A percentile compares a stretch with the other conserved stretches of the same genome.
phyloP scores from a whole-genome alignment of 2,329 filamentous ascomycete species.

The Pseudogymnoascus sp. region DNA sequence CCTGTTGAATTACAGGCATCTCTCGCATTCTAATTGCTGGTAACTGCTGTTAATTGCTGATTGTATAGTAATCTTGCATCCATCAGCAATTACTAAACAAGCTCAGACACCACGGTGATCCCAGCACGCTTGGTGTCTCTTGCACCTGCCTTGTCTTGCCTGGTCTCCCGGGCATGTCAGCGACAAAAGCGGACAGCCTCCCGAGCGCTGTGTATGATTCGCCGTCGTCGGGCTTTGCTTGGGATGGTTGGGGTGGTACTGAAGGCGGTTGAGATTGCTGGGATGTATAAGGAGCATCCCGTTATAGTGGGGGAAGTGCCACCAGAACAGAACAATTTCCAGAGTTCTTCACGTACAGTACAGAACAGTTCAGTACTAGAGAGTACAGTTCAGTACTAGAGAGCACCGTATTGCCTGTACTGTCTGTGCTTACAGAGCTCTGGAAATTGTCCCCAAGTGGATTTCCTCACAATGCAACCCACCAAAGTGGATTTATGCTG shows the following conservation, averaged over 20 bases:
- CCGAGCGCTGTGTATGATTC: neutral
- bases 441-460: neutral
- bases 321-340: neutral
- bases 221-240: neutral
- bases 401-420: too few relatives aligned
- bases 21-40: neutral
- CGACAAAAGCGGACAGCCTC: neutral
- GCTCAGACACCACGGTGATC: neutral
- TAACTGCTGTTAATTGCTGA: neutral
- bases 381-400: neutral
- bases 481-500: neutral
- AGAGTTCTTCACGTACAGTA: neutral
- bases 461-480: neutral
- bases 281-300: neutral
- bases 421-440: neutral
- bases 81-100: neutral
- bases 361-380: neutral
- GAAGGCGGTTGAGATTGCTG: neutral
- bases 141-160: neutral
- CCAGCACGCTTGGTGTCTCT: neutral
- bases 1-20: neutral
- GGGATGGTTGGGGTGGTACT: neutral
- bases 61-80: neutral
- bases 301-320: neutral
- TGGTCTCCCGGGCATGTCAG: neutral